Conservation (phyloP, 345 rosid species). For the Acer campestre region DNA sequence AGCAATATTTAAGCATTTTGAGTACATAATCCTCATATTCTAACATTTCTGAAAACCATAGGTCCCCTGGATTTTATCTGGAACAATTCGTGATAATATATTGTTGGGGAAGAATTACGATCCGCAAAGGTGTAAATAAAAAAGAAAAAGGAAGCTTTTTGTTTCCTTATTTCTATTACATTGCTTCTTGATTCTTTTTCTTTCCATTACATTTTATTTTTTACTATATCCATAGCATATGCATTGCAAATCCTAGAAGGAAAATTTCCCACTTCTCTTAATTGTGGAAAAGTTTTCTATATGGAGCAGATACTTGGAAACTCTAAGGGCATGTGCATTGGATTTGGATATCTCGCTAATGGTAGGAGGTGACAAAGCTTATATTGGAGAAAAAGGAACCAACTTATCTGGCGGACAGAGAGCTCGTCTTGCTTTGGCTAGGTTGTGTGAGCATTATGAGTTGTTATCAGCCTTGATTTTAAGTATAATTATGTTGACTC, state of each 20-base stretch:
- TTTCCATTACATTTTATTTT: background rate
- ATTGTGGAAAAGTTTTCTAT: slow-evolving; percentile 7
- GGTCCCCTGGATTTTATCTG: slow-evolving; percentile 96
- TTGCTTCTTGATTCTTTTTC: background rate
- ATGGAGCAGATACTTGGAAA: slow-evolving; percentile 59
- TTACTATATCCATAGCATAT: background rate
- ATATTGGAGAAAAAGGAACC: slow-evolving; percentile 84
- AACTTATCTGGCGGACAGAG: slow-evolving; percentile 97
- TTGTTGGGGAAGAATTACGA: slow-evolving; percentile 70
- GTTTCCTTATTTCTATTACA: background rate
- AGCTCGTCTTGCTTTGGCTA: slow-evolving; percentile 94
- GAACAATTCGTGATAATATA: slow-evolving; percentile 78
- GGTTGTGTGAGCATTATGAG: slow-evolving; percentile 43
- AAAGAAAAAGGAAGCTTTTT: background rate
- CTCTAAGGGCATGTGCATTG: slow-evolving; percentile 71
- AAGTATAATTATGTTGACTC: background rate
- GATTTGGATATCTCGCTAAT: slow-evolving; percentile 77
- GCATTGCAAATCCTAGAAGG: background rate
- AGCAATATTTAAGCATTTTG: slow-evolving; percentile 16
- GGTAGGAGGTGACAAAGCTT: slow-evolving; percentile 84
- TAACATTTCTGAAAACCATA: slow-evolving; percentile 30
- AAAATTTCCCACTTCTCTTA: slow-evolving; percentile 2
- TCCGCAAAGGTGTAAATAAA: slow-evolving; percentile 54
- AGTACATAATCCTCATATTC: slow-evolving; percentile 24
- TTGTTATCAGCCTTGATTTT: background rate